phyloP scores from a whole-genome alignment of 192 early-diverging fungal species.

The Entophlyctis luteolus region DNA sequence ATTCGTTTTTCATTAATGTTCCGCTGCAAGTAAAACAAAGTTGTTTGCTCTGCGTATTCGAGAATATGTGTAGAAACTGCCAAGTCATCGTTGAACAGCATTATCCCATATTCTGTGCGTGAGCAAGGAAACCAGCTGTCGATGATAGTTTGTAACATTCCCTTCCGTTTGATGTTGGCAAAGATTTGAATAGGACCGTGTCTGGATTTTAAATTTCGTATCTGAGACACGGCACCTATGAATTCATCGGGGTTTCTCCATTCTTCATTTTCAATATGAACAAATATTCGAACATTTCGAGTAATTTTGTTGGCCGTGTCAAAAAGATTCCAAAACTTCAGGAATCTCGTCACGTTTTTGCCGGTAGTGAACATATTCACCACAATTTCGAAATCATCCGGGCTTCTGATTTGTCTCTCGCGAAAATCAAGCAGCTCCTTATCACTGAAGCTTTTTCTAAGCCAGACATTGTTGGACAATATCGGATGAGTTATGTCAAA shows the following conservation, averaged over 20 bases:
- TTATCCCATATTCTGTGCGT: conserved; percentile 10
- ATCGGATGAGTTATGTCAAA: conserved; percentile 24
- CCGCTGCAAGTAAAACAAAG: background rate
- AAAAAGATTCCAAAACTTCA: conserved; percentile 2
- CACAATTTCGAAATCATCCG: background rate
- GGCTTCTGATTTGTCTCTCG: background rate
- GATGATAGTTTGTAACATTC: background rate
- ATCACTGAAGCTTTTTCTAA: conserved; percentile 6
- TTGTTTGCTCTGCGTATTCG: conserved; percentile 26
- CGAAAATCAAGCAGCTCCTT: conserved; percentile 6
- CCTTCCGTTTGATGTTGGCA: background rate
- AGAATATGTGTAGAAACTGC: conserved; percentile 25
- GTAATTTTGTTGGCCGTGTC: conserved; percentile 1
- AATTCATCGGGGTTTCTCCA: background rate
- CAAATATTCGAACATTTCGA: background rate
- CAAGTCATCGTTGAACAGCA: conserved; percentile 15
- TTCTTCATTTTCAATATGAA: conserved; percentile 23
- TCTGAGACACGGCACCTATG: background rate
- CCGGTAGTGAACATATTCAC: conserved; percentile 18
- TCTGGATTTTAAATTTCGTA: background rate
- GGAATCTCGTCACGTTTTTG: background rate
- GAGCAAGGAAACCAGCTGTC: conserved; percentile 20
- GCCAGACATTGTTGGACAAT: conserved; percentile 15
- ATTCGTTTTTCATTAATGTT: background rate
- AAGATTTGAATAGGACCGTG: conserved; percentile 5